A percentile compares a stretch with the other conserved stretches of the same genome.
Conservation (phyloP, 1,284 basidiomycete genomes). For the Neonothopanus nambi region DNA sequence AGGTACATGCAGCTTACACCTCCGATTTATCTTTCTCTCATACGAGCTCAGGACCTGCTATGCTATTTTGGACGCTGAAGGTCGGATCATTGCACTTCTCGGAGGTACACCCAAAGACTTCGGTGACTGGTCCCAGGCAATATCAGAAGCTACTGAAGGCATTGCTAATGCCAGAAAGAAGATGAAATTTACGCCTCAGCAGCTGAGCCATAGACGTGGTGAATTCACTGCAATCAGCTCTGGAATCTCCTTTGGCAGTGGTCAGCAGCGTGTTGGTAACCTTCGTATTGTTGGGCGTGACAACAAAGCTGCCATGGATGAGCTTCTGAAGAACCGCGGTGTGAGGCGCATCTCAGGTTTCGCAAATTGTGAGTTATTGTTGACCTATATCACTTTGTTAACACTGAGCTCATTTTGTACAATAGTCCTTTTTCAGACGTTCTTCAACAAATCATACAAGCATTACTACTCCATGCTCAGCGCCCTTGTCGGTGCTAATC, state of each 20-base stretch:
- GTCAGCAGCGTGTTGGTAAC: neutral
- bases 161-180: neutral
- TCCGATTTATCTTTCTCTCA: neutral
- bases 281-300: neutral
- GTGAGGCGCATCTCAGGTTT: neutral
- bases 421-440: too few species aligned
- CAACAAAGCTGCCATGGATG: neutral
- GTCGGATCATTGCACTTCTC: neutral
- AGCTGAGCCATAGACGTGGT: neutral
- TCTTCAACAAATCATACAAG: too few species aligned
- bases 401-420: too few species aligned
- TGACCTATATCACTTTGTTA: too few species aligned
- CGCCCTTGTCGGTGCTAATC: too few species aligned
- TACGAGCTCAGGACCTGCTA: neutral
- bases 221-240: neutral
- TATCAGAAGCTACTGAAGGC: neutral
- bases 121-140: neutral
- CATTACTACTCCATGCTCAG: too few species aligned
- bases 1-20: neutral
- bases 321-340: neutral
- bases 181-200: neutral
- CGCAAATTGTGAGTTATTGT: neutral
- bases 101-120: neutral
- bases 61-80: neutral
- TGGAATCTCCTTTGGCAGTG: neutral